Base-by-base conservation (phyloP, 306 rosid species). In the Abrus pulchellus region DNA sequence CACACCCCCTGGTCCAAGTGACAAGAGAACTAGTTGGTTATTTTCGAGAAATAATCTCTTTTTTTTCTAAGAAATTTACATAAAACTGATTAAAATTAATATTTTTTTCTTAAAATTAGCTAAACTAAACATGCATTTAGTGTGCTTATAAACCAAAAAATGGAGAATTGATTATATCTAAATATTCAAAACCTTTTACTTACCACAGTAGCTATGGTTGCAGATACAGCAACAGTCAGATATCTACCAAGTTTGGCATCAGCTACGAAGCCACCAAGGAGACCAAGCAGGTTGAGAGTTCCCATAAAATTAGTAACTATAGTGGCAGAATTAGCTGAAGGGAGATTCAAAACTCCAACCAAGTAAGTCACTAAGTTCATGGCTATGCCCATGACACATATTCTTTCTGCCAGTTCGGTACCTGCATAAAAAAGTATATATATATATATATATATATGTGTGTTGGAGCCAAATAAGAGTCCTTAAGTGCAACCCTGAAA, bases 311-410 rank as follows among this genome's bases (percentile, higher is more conserved):
- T 95, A 72, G 99, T 93, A 61, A 95, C 94, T 43, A 95, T 80
- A 63, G 79, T 91, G 29, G 99, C 97, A 80, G 99, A 91, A 83
- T 85, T 88, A 53, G 99, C 92, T 48, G 99, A 83, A 57, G 93
- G 29, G 33, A 94, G 87, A 72, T 94, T 87, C 86, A 95, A 82
- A 65, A 28, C 13, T 48, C 90, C 94, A 79, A 95, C 88, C 82
- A 91, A 89, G 75, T 95, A 93, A 1, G 99, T 95, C 84, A 95
- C 98, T 14, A 95, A 55, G 85, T 95, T 95, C 99, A 93, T 95
- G 36, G 90, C 68, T 79, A 93, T 91, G 5, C 99, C 99, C 94
- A 93, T 87, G 11, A 91, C 95, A 82, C 92, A 88, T 69, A 94
- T 89, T 85, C 99, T 93, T 83, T 94, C 99, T 10, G 97, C 90